These are phyloP conservation scores for Fomitopsis pulvina DNA, from an alignment of 768 basidiomycete genomes.

Conservation along the genomic window DNA sequence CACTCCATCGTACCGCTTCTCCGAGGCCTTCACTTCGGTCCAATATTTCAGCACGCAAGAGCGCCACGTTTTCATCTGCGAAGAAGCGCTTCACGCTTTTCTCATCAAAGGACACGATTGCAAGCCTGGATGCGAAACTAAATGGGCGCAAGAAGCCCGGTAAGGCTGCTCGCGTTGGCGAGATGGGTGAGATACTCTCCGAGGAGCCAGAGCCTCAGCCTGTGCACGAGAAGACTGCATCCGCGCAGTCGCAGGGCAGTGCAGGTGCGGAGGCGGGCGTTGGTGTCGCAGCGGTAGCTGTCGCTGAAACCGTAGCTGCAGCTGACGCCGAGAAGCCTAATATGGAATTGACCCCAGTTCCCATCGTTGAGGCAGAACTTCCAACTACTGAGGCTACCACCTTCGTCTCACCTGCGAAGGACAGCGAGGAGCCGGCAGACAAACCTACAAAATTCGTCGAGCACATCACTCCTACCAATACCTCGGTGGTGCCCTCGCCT, in stretches of 20 bases:
- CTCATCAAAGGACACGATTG: conserved; percentile 14
- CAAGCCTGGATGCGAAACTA: conserved; percentile 15
- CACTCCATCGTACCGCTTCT: conserved; percentile 21
- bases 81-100: conserved; percentile 66
- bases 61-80: conserved; percentile 40
- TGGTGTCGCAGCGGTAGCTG: neutral
- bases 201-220: conserved; percentile 36
- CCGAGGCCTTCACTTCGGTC: conserved; percentile 24
- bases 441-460: conserved; percentile 3
- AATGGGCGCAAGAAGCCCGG: conserved; percentile 15
- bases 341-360: neutral
- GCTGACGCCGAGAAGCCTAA: conserved; percentile 8
- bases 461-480: neutral
- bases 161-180: conserved; percentile 42
- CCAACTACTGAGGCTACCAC: conserved; percentile 1
- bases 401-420: conserved; percentile 9
- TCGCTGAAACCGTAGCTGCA: conserved; percentile 7
- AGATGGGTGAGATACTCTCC: conserved; percentile 63
- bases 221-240: conserved; percentile 5
- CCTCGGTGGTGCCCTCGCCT: conserved; percentile 1
- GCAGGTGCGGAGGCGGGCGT: neutral
- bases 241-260: neutral
- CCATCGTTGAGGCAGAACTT: conserved; percentile 2
- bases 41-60: conserved; percentile 21
- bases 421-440: conserved; percentile 1